phyloP scores from a whole-genome alignment of 495 filamentous ascomycete genomes.

The Trichoderma reesei region DNA sequence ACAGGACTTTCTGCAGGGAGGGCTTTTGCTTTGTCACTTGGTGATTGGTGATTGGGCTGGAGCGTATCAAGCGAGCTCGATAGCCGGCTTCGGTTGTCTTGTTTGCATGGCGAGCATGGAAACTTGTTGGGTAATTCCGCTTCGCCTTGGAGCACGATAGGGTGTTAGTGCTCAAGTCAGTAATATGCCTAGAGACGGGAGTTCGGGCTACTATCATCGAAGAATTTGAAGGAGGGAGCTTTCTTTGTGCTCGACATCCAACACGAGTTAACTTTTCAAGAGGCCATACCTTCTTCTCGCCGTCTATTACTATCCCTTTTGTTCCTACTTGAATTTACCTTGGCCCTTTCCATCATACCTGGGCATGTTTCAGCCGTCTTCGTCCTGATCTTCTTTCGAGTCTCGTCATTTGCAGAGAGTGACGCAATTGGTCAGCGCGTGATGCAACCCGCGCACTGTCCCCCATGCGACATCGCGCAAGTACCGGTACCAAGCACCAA shows the following conservation, averaged over 20 bases:
- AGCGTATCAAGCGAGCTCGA: not conserved
- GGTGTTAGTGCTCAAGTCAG: not conserved
- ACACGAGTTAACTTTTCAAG: too few relatives aligned
- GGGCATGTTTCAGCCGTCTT: not conserved
- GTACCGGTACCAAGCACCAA: not conserved
- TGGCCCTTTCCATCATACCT: not conserved
- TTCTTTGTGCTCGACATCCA: not conserved
- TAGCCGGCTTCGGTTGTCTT: not conserved
- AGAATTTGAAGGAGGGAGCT: not conserved
- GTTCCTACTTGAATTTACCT: too few relatives aligned
- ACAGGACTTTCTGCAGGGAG: not conserved
- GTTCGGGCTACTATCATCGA: not conserved
- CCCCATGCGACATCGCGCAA: not conserved
- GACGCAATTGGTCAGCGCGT: slow-evolving; percentile 7
- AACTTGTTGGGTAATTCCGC: not conserved
- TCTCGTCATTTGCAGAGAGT: not conserved
- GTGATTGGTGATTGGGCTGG: not conserved
- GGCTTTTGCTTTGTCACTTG: too few relatives aligned
- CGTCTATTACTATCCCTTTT: too few relatives aligned
- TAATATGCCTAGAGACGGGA: not conserved
- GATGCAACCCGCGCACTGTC: not conserved
- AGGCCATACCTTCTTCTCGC: too few relatives aligned
- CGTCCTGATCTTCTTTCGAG: not conserved
- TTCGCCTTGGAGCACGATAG: not conserved
- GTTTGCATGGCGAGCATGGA: not conserved